Conservation (phyloP, 2,329 filamentous ascomycete species). For the Pyrenophora teres region DNA sequence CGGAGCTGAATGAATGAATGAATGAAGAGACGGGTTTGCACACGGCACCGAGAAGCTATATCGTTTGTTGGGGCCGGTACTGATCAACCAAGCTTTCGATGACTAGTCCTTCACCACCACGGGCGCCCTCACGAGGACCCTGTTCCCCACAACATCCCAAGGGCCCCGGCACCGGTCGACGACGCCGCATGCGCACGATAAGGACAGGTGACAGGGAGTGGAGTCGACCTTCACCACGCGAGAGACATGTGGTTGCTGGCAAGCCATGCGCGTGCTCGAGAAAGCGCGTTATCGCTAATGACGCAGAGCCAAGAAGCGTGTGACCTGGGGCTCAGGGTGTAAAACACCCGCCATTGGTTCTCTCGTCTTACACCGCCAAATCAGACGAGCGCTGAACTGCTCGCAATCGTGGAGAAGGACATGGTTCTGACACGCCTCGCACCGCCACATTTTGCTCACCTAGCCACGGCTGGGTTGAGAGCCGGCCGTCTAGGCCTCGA, state of each 20-base stretch:
- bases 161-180: constrained; percentile 12
- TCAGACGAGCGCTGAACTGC: background rate
- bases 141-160: constrained; percentile 2
- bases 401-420: too few relatives aligned
- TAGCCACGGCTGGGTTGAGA: too few relatives aligned
- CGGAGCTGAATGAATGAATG: too few relatives aligned
- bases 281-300: constrained; percentile 9
- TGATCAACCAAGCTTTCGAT: constrained; percentile 5
- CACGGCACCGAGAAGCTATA: background rate
- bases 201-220: constrained; percentile 29
- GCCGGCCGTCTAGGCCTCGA: too few relatives aligned
- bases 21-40: background rate
- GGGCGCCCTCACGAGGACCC: constrained; percentile 15
- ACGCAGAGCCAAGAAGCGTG: constrained; percentile 11
- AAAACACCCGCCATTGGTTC: background rate
- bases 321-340: background rate
- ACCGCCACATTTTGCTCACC: constrained; percentile 6
- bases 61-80: background rate
- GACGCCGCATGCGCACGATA: constrained; percentile 15
- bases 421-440: constrained; percentile 1
- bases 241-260: constrained; percentile 9
- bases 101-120: constrained; percentile 5
- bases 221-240: constrained; percentile 12
- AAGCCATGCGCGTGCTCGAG: constrained; percentile 9
- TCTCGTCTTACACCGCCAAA: constrained; percentile 4